Conservation (phyloP, 2,329 filamentous ascomycete genomes). For the Pseudocercospora cruenta region DNA sequence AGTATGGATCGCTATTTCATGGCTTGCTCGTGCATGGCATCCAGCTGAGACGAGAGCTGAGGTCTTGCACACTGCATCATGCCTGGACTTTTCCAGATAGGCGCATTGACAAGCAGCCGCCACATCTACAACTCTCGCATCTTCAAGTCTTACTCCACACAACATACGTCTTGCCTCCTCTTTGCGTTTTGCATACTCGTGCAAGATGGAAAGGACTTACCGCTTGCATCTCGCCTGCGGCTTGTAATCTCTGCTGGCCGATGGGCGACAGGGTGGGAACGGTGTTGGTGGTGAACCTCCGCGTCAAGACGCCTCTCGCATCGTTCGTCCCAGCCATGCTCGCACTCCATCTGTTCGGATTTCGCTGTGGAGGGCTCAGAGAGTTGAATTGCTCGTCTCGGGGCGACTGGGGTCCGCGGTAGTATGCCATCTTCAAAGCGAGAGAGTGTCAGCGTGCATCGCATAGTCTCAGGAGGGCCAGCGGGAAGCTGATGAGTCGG, state of each 20-base stretch:
- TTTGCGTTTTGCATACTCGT: not conserved
- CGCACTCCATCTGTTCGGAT: constrained; percentile 39
- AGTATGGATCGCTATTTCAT: too few species aligned
- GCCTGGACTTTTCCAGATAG: not conserved
- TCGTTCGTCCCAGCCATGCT: constrained; percentile 61
- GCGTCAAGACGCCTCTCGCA: constrained; percentile 75
- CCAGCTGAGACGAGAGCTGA: too few species aligned
- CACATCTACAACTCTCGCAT: not conserved
- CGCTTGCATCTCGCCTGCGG: constrained; percentile 50
- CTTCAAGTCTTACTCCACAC: not conserved
- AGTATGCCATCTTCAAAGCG: constrained; percentile 61
- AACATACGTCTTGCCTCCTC: not conserved
- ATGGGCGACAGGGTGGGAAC: constrained; percentile 69
- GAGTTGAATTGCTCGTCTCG: constrained; percentile 72
- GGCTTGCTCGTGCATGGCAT: too few species aligned
- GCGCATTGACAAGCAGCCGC: not conserved
- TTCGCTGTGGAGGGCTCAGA: constrained; percentile 47
- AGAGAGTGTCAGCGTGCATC: constrained; percentile 14
- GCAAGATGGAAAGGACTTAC: constrained; percentile 33
- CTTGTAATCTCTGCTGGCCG: constrained; percentile 58
- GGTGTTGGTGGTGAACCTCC: constrained; percentile 90
- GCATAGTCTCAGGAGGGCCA: constrained; percentile 4
- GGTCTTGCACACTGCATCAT: too few species aligned
- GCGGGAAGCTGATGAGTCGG: not conserved
- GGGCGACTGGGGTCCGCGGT: constrained; percentile 75